These are phyloP conservation scores for Fraxinus latifolia DNA, from an alignment of 305 asterid species.

Conservation along the genomic window DNA sequence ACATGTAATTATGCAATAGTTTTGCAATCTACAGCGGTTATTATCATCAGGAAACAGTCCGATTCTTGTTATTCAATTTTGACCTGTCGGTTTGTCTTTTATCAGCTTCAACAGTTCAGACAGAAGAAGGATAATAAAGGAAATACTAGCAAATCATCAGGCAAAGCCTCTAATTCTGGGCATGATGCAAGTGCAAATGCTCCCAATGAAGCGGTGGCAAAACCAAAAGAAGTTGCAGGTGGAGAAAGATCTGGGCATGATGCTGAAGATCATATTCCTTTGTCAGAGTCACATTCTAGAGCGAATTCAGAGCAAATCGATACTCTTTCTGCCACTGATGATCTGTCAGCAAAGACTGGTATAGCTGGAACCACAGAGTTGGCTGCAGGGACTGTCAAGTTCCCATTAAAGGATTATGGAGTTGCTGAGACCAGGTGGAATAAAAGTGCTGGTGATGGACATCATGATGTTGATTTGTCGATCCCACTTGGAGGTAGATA, in stretches of 20 bases:
- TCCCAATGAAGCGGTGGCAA: conserved; percentile 31
- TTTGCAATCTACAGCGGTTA: neutral
- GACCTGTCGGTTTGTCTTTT: conserved; percentile 9
- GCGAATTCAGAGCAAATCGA: conserved; percentile 33
- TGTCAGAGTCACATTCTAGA: conserved; percentile 38
- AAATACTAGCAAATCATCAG: conserved; percentile 44
- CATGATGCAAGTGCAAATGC: conserved; percentile 36
- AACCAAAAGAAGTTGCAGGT: conserved; percentile 35
- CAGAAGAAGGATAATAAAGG: conserved; percentile 87
- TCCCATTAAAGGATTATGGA: conserved; percentile 39
- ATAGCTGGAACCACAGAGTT: conserved; percentile 33
- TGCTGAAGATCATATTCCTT: conserved; percentile 28
- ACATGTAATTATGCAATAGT: neutral
- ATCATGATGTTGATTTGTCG: conserved; percentile 24
- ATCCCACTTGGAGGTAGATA: conserved; percentile 34
- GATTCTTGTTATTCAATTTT: conserved; percentile 11
- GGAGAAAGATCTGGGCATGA: conserved; percentile 40
- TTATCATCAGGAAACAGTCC: neutral
- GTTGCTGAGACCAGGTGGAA: conserved; percentile 19
- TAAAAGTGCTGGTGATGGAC: conserved; percentile 30
- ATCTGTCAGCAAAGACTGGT: conserved; percentile 34
- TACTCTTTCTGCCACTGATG: conserved; percentile 32
- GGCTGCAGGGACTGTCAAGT: conserved; percentile 21
- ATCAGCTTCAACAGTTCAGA: conserved; percentile 91
- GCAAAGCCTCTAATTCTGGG: conserved; percentile 64